A percentile compares a stretch with the other conserved stretches of the same genome.
These are phyloP conservation scores for Typha latifolia DNA, from an alignment of 176 grass and related monocot genomes.

Conservation along the genomic window DNA sequence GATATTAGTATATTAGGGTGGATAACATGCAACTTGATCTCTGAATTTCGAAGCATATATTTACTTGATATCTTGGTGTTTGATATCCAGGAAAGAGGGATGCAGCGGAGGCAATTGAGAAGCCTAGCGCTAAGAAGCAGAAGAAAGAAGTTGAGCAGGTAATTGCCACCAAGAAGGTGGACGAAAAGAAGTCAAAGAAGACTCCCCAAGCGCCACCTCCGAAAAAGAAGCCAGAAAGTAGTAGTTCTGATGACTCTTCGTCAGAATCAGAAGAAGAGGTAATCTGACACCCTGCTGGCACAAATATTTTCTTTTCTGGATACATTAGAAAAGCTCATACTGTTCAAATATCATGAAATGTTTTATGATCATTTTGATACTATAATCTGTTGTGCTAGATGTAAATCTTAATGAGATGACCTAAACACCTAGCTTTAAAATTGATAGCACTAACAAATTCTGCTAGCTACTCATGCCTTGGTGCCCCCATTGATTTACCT, in stretches of 20 bases:
- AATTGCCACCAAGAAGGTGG: constrained; percentile 2
- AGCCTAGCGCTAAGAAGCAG: constrained; percentile 57
- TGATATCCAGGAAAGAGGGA: constrained; percentile 50
- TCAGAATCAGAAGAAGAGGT: constrained; percentile 32
- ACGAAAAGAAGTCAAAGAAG: constrained; percentile 50
- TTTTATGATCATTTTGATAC: too few relatives aligned
- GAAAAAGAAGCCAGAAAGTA: constrained; percentile 28
- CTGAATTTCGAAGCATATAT: too few relatives aligned
- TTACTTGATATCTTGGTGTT: background rate
- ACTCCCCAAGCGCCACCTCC: constrained; percentile 7
- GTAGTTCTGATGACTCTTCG: constrained; percentile 13
- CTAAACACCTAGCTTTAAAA: too few relatives aligned
- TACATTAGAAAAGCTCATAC: background rate
- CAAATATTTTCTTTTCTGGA: background rate
- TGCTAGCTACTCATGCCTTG: too few relatives aligned
- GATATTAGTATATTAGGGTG: too few relatives aligned
- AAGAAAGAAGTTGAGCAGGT: constrained; percentile 33
- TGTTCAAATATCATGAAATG: too few relatives aligned
- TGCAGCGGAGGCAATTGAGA: constrained; percentile 45
- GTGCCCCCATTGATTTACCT: too few relatives aligned
- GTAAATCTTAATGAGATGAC: too few relatives aligned
- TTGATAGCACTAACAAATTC: too few relatives aligned
- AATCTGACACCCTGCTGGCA: background rate
- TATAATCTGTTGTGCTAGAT: too few relatives aligned
- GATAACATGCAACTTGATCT: too few relatives aligned